Conservation (phyloP, 805 yeast species). For the Cyberlindnera xishuangbannaensis region DNA sequence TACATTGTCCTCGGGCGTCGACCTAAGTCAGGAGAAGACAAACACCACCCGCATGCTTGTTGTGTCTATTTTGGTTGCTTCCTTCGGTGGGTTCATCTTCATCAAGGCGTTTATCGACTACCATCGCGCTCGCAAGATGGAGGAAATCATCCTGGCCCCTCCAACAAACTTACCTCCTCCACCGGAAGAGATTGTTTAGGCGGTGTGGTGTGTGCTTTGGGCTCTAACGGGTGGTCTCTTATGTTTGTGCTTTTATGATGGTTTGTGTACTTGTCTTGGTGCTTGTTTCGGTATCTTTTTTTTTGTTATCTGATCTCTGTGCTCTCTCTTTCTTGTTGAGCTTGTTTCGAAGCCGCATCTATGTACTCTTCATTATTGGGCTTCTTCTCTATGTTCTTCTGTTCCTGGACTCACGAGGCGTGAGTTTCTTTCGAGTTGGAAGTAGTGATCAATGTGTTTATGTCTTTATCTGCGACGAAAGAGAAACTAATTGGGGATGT, state of each 20-base stretch:
- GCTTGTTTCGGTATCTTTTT: background rate
- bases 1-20: slow-evolving; percentile 16
- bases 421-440: too few species aligned
- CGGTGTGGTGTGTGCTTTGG: too few species aligned
- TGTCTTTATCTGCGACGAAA: too few species aligned
- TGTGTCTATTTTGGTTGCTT: slow-evolving; percentile 56
- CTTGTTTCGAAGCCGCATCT: too few species aligned
- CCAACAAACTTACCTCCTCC: slow-evolving; percentile 20
- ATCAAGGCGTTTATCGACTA: slow-evolving; percentile 68
- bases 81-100: slow-evolving; percentile 62
- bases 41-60: slow-evolving; percentile 20
- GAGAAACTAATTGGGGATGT: too few species aligned
- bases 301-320: background rate
- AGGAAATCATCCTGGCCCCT: slow-evolving; percentile 50
- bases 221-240: too few species aligned
- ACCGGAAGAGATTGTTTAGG: too few species aligned
- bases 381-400: too few species aligned
- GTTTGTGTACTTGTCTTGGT: slow-evolving; percentile 2
- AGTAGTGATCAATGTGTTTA: too few species aligned
- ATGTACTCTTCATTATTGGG: too few species aligned
- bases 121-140: slow-evolving; percentile 71
- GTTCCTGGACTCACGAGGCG: too few species aligned
- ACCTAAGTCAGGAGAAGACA: slow-evolving; percentile 9
- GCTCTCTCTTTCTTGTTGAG: background rate
- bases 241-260: too few species aligned